A percentile compares a stretch with the other conserved stretches of the same genome.
phyloP scores from a whole-genome alignment of 257 asterid species.

The Penstemon eatonii region DNA sequence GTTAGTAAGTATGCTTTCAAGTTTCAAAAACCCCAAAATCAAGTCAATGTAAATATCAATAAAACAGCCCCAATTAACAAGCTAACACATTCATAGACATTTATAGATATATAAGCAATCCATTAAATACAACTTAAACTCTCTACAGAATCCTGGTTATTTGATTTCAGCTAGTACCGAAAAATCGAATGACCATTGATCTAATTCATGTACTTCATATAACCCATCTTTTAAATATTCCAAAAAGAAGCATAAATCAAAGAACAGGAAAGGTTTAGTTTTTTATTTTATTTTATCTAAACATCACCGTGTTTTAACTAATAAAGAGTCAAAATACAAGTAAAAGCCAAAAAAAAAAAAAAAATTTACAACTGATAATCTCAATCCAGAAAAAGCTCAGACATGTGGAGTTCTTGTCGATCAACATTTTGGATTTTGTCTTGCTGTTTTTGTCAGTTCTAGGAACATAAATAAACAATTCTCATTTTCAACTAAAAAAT shows the following conservation, averaged over 20 bases:
- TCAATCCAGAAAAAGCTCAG: conserved; percentile 28
- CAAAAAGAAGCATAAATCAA: neutral
- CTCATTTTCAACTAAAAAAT: conserved; percentile 30
- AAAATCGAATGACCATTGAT: conserved; percentile 1
- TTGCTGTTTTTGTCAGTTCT: conserved; percentile 39
- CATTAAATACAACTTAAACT: conserved; percentile 5
- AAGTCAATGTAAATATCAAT: neutral
- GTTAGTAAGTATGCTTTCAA: conserved; percentile 17
- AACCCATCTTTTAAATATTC: neutral
- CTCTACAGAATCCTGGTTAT: conserved; percentile 16
- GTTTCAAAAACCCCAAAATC: conserved; percentile 4
- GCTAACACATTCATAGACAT: conserved; percentile 1
- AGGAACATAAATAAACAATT: conserved; percentile 23
- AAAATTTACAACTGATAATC: conserved; percentile 15
- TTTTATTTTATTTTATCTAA: neutral
- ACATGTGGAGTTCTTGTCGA: conserved; percentile 45
- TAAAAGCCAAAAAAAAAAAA: neutral
- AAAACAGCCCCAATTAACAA: conserved; percentile 6
- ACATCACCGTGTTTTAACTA: conserved; percentile 19
- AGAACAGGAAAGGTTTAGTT: neutral
- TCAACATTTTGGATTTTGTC: conserved; percentile 33
- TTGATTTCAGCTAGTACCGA: neutral
- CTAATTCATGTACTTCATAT: conserved; percentile 3
- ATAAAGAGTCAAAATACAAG: conserved; percentile 1
- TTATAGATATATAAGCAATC: conserved; percentile 3